These are phyloP conservation scores for Tephrocybe sp. DNA, from an alignment of 768 basidiomycete genomes.

Conservation along the genomic window DNA sequence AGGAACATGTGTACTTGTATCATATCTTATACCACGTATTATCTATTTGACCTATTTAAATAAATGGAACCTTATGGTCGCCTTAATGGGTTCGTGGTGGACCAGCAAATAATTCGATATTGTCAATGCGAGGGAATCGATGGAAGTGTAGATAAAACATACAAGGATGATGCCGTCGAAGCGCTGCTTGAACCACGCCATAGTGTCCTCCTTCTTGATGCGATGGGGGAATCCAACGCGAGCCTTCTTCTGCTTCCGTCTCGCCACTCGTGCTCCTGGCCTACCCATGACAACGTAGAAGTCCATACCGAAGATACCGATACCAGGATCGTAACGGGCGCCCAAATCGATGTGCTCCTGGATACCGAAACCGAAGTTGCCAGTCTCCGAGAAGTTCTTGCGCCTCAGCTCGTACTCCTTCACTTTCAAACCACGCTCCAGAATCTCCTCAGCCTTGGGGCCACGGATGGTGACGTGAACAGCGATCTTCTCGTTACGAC, in stretches of 20 bases:
- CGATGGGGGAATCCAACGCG: slow-evolving; percentile 86
- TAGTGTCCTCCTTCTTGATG: slow-evolving; percentile 93
- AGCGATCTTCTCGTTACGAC: slow-evolving; percentile 99
- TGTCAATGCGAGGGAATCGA: no score
- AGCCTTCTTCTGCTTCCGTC: slow-evolving; percentile 85
- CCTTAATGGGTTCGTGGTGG: no score
- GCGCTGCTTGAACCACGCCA: slow-evolving; percentile 99
- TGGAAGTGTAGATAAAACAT: slow-evolving; percentile 25
- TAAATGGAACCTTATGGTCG: no score
- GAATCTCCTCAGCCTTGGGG: slow-evolving; percentile 98
- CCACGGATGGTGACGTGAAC: slow-evolving; percentile 98
- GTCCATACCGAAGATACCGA: slow-evolving; percentile 99
- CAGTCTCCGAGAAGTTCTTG: slow-evolving; percentile 97
- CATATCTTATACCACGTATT: slow-evolving; percentile 2
- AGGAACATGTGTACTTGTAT: slow-evolving; percentile 4
- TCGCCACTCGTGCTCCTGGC: slow-evolving; percentile 87
- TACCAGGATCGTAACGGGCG: slow-evolving; percentile 95
- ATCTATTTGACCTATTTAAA: neutral
- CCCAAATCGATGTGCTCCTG: slow-evolving; percentile 99
- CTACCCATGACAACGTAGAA: slow-evolving; percentile 98
- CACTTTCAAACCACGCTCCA: slow-evolving; percentile 98
- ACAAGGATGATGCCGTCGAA: slow-evolving; percentile 98
- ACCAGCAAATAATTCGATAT: no score
- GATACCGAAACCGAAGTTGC: slow-evolving; percentile 99
- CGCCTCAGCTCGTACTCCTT: slow-evolving; percentile 99